A percentile compares a stretch with the other conserved stretches of the same genome.
phyloP scores from a whole-genome alignment of 768 basidiomycete species.

The Mycena crocata region DNA sequence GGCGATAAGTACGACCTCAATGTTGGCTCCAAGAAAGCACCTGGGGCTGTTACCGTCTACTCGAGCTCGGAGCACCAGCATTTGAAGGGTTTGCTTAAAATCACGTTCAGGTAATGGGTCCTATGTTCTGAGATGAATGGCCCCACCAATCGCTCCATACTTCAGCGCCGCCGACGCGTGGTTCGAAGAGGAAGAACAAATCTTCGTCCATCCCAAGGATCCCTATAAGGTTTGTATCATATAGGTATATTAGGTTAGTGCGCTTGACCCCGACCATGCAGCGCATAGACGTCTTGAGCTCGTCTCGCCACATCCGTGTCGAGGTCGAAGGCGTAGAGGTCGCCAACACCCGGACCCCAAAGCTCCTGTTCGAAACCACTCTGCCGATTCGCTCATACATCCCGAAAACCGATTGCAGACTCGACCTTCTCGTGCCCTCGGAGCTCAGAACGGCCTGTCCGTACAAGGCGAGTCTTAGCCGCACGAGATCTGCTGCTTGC shows the following conservation, averaged over 20 bases:
- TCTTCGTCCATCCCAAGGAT: slow-evolving; percentile 72
- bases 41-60: slow-evolving; percentile 50
- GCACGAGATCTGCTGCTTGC: not conserved
- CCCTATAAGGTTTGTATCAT: slow-evolving; percentile 69
- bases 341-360: slow-evolving; percentile 65
- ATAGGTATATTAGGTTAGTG: not conserved
- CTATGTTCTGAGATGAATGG: not conserved
- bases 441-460: slow-evolving; percentile 63
- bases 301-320: slow-evolving; percentile 70
- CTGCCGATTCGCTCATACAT: slow-evolving; percentile 71
- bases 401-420: slow-evolving; percentile 63
- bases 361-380: slow-evolving; percentile 68
- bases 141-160: not conserved
- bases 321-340: slow-evolving; percentile 73
- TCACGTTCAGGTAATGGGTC: slow-evolving; percentile 50
- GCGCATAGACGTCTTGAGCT: slow-evolving; percentile 72
- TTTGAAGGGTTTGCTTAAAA: slow-evolving; percentile 58
- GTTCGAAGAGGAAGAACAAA: slow-evolving; percentile 77
- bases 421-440: slow-evolving; percentile 63
- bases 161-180: slow-evolving; percentile 64
- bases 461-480: slow-evolving; percentile 63
- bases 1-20: slow-evolving; percentile 59
- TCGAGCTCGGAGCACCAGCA: slow-evolving; percentile 43
- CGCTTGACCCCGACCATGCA: slow-evolving; percentile 35
- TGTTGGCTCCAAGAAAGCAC: slow-evolving; percentile 44